Conservation (phyloP, 2,329 filamentous ascomycete species). For the Trichoderma aggressivum region DNA sequence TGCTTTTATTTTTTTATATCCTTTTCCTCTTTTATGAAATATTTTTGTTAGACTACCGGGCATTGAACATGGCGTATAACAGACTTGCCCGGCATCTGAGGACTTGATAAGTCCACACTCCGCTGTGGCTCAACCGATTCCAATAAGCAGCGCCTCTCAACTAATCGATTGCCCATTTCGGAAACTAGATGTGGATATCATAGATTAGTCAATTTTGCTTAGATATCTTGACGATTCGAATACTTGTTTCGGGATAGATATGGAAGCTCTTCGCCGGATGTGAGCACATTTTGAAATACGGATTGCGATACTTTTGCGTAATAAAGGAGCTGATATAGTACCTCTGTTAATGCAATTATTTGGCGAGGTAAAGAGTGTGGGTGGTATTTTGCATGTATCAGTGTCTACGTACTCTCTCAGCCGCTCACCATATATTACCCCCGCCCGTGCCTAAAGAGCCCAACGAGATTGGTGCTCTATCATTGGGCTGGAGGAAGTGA, state of each 20-base stretch:
- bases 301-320: neutral
- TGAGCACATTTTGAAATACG: neutral
- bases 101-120: neutral
- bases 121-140: neutral
- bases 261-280: neutral
- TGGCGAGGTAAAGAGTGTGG: neutral
- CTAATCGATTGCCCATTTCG: neutral
- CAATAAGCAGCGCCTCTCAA: neutral
- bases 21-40: neutral
- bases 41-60: fast-evolving
- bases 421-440: neutral
- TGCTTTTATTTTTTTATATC: neutral
- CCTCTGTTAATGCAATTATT: neutral
- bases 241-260: neutral
- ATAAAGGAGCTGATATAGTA: neutral
- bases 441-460: neutral
- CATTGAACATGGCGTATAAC: neutral
- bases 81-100: neutral
- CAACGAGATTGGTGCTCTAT: neutral
- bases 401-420: neutral
- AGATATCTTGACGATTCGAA: neutral
- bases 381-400: neutral
- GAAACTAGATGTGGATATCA: neutral
- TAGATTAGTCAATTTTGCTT: neutral
- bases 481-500: neutral